A percentile compares a stretch with the other conserved stretches of the same genome.
Evolutionary conservation across 176 grass and related monocot genomes (phyloP).

Genomic region (Bromus sterilis): DNA sequence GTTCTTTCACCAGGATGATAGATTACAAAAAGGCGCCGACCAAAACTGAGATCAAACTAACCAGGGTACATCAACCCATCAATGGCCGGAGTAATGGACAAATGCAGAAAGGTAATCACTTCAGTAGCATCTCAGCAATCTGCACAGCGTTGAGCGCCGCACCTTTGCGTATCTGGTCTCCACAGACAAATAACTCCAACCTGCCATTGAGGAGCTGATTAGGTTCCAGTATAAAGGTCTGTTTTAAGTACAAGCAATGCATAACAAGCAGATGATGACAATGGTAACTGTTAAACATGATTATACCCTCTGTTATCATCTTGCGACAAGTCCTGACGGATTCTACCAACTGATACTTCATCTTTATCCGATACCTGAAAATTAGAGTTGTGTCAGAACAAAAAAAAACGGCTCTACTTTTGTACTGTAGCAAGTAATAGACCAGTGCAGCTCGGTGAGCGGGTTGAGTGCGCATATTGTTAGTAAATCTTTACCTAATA

Average conservation of each 20-base stretch:
- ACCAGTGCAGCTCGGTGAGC: neutral
- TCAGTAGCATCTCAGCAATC: constrained; percentile 89
- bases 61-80: neutral
- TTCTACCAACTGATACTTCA: constrained; percentile 88
- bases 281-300: neutral
- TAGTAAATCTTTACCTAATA: too few relatives aligned
- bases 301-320: constrained; percentile 83
- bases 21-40: neutral
- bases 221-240: neutral
- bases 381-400: neutral
- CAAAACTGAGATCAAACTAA: constrained; percentile 26
- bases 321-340: constrained; percentile 78
- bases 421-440: neutral
- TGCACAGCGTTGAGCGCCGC: constrained; percentile 92
- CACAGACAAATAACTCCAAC: constrained; percentile 94
- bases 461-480: neutral
- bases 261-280: neutral
- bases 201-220: constrained; percentile 31
- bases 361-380: constrained; percentile 94
- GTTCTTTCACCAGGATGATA: constrained; percentile 12
- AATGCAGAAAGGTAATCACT: constrained; percentile 21
- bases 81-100: neutral
- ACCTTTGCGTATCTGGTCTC: constrained; percentile 99
- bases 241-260: neutral
- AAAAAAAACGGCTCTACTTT: neutral